Percentiles rank a stretch among this genome's conserved stretches.
Conservation (phyloP, 192 early-diverging fungal species). For the Coemansia sp. region DNA sequence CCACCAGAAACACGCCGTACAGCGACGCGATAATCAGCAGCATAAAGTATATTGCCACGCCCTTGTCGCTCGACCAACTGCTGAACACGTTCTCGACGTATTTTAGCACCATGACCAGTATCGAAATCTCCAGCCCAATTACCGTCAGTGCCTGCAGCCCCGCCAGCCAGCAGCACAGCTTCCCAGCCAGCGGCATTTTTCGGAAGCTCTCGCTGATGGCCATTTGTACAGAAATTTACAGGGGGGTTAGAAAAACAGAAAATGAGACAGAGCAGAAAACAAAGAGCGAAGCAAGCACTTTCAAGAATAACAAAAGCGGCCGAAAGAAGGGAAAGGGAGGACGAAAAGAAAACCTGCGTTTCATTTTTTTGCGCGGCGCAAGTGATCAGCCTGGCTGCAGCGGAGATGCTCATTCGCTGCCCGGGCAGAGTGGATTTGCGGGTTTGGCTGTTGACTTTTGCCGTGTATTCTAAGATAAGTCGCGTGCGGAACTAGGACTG, state of each 20-base stretch:
- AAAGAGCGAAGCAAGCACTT: no score
- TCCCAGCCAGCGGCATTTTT: conserved; percentile 45
- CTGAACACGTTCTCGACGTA: conserved; percentile 46
- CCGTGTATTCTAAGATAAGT: no score
- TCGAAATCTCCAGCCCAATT: conserved; percentile 35
- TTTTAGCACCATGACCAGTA: conserved; percentile 37
- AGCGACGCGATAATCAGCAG: conserved; percentile 37
- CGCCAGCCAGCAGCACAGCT: conserved; percentile 39
- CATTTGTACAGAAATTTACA: conserved; percentile 20
- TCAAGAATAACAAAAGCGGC: no score
- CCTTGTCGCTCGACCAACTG: conserved; percentile 49
- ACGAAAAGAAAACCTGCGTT: no score
- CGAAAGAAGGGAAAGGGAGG: no score
- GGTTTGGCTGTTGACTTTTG: no score
- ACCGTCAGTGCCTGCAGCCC: conserved; percentile 27
- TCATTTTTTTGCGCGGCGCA: no score
- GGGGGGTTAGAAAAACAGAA: no score
- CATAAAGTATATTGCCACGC: conserved; percentile 52
- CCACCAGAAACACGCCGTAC: conserved; percentile 39
- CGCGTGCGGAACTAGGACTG: not conserved
- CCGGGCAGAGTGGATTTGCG: no score
- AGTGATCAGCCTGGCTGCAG: no score
- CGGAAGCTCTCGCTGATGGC: conserved; percentile 50
- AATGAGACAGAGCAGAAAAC: no score
- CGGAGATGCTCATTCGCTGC: no score